Evolutionary conservation across 2,329 filamentous ascomycete species (phyloP).

Genomic region (Alternaria panax): DNA sequence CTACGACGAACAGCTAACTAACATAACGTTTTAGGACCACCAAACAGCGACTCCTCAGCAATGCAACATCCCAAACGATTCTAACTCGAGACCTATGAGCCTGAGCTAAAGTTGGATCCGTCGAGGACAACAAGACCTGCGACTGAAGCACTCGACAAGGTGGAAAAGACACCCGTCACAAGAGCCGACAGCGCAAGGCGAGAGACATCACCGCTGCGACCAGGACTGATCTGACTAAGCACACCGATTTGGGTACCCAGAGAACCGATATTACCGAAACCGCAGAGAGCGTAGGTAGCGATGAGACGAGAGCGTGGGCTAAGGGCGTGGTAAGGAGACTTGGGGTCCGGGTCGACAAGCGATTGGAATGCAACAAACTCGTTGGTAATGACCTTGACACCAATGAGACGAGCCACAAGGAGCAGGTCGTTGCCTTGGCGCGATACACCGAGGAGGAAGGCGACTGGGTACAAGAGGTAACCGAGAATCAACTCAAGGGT

Average conservation of each 20-base stretch:
- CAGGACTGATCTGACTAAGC: constrained; percentile 79
- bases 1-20: constrained; percentile 22
- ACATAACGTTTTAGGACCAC: constrained; percentile 24
- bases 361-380: constrained; percentile 77
- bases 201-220: constrained; percentile 76
- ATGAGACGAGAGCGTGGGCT: constrained; percentile 78
- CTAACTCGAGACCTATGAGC: constrained; percentile 14
- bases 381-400: constrained; percentile 85
- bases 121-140: constrained; percentile 64
- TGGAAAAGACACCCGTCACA: constrained; percentile 78
- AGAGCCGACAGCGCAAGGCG: constrained; percentile 78
- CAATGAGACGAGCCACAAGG: constrained; percentile 79
- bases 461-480: constrained; percentile 78
- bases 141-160: constrained; percentile 73
- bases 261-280: constrained; percentile 80
- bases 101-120: constrained; percentile 37
- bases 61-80: not conserved
- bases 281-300: constrained; percentile 83
- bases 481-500: constrained; percentile 78
- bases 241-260: constrained; percentile 91
- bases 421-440: constrained; percentile 66
- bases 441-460: constrained; percentile 82
- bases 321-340: constrained; percentile 64
- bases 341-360: constrained; percentile 57
- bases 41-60: constrained; percentile 11